Base-by-base conservation (phyloP, 768 basidiomycete species). In the Boletus patriciae region DNA sequence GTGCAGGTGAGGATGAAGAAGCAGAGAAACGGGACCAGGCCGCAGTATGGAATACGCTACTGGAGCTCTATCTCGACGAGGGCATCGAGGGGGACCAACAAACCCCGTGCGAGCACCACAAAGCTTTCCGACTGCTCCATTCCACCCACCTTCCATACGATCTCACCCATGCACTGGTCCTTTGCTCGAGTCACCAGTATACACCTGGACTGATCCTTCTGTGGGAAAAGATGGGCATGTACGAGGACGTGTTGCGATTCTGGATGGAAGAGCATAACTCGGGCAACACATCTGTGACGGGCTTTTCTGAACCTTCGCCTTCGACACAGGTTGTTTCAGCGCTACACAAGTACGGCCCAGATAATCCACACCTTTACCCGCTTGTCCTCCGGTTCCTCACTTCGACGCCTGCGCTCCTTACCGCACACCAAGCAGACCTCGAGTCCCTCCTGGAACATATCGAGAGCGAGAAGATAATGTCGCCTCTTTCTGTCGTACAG, bases 161-260 rank as follows among this genome's bases (percentile, higher is more conserved):
- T 65, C 79, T 84, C 4, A 94, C 84, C 40, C 96, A 98, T 68
- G 97, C 95, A 4, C 77, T 98, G n/a, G 90, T 99, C 38, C 80
- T 99, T 2, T 98, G 96, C 73, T 93, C 94, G 7, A 92, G 86
- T 27, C 80, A 83, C 38, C 79, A 76, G 13, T 97, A 94, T 64
- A 94, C 87, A 1, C 82, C 83, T 0, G 97, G 97, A 1, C 80
- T 96, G 12, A 89, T 98, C 3, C 74, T 91, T 6, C 78, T 98
- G 3, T 98, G 94, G 92, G 97, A 97, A 74, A 85, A 83, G 58
- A 78, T 94, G 76, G 94, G 90, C 8, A 95, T 97, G 96, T 92
- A 93, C 69, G 96, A 98, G 65, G 95, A 97, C 62, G 86, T 98
- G 46, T 68, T 98, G 31, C 82, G 94, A 23, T 97, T 92, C 76